A percentile compares a stretch with the other conserved stretches of the same genome.
Conservation (phyloP, 129 eudicot genomes). For the Flaveria bidentis region DNA sequence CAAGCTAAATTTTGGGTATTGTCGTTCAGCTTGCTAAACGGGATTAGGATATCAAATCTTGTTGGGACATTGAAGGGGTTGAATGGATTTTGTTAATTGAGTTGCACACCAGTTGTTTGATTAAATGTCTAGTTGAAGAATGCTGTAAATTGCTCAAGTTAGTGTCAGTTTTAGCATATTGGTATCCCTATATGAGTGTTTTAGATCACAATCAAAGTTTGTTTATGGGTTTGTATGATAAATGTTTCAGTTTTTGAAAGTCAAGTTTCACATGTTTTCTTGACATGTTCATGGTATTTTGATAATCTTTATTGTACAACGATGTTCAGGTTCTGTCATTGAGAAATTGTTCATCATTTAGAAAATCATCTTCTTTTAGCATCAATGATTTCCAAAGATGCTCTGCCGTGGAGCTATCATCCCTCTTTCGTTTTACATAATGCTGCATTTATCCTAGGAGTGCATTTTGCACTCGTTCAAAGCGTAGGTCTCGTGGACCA, state of each 20-base stretch:
- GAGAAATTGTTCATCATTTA: constrained; percentile 62
- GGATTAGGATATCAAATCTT: background rate
- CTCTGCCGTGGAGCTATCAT: constrained; percentile 49
- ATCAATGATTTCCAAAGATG: constrained; percentile 45
- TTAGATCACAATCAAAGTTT: background rate
- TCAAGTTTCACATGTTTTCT: background rate
- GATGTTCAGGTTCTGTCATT: constrained; percentile 62
- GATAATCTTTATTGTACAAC: constrained; percentile 27
- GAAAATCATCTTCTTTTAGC: constrained; percentile 47
- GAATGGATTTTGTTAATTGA: constrained; percentile 1
- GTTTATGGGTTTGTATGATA: constrained; percentile 7
- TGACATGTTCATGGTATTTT: constrained; percentile 20
- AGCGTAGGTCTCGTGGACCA: constrained; percentile 90
- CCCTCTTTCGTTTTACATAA: constrained; percentile 42
- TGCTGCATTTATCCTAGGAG: constrained; percentile 52
- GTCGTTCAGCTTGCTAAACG: too few species aligned
- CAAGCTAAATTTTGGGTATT: too few species aligned
- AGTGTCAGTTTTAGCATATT: too few species aligned
- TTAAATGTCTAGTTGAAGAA: constrained; percentile 21
- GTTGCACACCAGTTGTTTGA: constrained; percentile 31
- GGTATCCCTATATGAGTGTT: background rate
- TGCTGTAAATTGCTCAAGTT: constrained; percentile 12
- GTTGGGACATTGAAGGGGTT: background rate
- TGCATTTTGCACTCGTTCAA: constrained; percentile 54
- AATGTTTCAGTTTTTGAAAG: background rate